phyloP scores from a whole-genome alignment of 352 stramenopile species.

The Phytophthora sp. region DNA sequence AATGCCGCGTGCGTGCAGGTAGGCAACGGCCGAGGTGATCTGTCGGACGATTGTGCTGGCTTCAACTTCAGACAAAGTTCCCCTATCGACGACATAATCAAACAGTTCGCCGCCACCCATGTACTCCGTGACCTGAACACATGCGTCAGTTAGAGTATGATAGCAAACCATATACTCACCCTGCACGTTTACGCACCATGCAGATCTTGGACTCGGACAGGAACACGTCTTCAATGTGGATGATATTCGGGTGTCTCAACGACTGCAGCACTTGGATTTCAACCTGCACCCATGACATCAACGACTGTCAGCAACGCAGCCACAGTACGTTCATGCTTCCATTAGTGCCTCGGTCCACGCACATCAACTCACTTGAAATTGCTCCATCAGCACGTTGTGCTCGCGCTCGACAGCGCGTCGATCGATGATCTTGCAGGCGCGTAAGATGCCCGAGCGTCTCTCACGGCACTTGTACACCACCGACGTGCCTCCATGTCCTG shows the following conservation, averaged over 20 bases:
- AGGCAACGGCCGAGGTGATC: conserved; percentile 89
- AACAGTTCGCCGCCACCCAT: conserved; percentile 90
- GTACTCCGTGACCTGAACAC: conserved; percentile 83
- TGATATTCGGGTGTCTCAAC: conserved; percentile 91
- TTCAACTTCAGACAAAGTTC: conserved; percentile 88
- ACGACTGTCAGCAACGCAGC: conserved; percentile 4
- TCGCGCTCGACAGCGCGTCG: conserved; percentile 72
- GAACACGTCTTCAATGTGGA: conserved; percentile 90
- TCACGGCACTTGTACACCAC: conserved; percentile 85
- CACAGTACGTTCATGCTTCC: background rate
- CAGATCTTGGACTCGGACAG: conserved; percentile 86
- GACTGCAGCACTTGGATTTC: conserved; percentile 92
- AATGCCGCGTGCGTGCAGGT: conserved; percentile 89
- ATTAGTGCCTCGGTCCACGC: background rate
- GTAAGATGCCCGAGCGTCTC: conserved; percentile 53
- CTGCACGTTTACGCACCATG: conserved; percentile 52
- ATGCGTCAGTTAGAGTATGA: background rate
- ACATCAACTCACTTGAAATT: conserved; percentile 77
- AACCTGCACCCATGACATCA: conserved; percentile 41
- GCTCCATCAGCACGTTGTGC: conserved; percentile 83
- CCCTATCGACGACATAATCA: conserved; percentile 92
- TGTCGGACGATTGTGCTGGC: conserved; percentile 88
- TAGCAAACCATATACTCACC: background rate
- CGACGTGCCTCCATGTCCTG: conserved; percentile 85
- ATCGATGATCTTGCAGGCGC: conserved; percentile 91